phyloP scores from a whole-genome alignment of 306 rosid species.

The Corylus americana region DNA sequence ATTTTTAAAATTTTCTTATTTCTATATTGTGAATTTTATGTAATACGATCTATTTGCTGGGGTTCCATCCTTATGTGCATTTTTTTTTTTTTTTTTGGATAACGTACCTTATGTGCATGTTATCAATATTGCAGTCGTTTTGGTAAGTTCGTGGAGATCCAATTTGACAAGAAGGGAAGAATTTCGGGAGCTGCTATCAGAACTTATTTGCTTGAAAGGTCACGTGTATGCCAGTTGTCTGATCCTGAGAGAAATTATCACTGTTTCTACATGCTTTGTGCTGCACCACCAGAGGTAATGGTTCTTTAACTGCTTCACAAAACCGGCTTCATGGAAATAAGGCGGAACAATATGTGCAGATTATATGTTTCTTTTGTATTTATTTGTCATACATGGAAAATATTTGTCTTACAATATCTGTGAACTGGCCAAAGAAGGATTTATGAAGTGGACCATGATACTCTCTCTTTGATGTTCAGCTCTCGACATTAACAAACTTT shows the following conservation, averaged over 20 bases:
- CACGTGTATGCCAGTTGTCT: constrained; percentile 99
- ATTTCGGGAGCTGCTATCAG: constrained; percentile 99
- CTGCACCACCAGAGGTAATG: constrained; percentile 91
- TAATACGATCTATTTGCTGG: constrained; percentile 23
- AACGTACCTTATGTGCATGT: constrained; percentile 11
- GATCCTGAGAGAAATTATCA: constrained; percentile 99
- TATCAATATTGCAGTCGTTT: constrained; percentile 75
- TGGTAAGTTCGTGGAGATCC: constrained; percentile 99
- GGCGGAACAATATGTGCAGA: constrained; percentile 18
- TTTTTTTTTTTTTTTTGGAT: no score
- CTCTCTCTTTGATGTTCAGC: not conserved
- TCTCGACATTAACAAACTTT: not conserved
- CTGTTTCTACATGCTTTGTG: constrained; percentile 99
- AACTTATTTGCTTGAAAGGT: constrained; percentile 96
- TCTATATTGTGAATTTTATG: constrained; percentile 25
- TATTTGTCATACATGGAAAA: constrained; percentile 26
- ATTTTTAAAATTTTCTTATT: constrained; percentile 6
- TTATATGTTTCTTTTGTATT: constrained; percentile 19
- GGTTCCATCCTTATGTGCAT: constrained; percentile 15
- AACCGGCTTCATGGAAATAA: constrained; percentile 26
- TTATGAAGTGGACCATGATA: constrained; percentile 3
- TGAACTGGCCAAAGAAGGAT: constrained; percentile 13
- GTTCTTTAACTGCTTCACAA: constrained; percentile 15
- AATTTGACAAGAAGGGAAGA: constrained; percentile 87
- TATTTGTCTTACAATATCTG: constrained; percentile 5